These are phyloP conservation scores for Hyphodiscus hymeniophilus DNA, from an alignment of 495 filamentous ascomycete genomes.

Conservation along the genomic window DNA sequence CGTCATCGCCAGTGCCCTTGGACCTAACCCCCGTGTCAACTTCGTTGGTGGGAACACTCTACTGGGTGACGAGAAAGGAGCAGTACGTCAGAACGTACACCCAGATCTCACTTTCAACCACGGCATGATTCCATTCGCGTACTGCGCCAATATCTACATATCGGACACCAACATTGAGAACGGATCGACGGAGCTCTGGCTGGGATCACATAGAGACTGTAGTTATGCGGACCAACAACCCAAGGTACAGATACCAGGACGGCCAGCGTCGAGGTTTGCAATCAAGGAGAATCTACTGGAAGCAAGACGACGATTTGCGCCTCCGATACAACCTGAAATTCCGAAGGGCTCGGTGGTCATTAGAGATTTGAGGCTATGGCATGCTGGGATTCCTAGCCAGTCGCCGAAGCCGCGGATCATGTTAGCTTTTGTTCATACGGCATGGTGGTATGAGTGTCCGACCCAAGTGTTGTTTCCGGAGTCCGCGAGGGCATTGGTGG, in stretches of 20 bases:
- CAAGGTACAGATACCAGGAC: constrained; percentile 31
- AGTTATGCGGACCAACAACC: neutral
- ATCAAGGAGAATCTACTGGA: constrained; percentile 37
- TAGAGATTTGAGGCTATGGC: constrained; percentile 51
- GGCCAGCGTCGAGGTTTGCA: constrained; percentile 23
- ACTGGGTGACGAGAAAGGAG: neutral
- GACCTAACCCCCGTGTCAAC: neutral
- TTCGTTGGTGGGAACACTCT: neutral
- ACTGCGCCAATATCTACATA: neutral
- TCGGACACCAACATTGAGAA: neutral
- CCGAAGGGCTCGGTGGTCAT: constrained; percentile 45
- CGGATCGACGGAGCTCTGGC: neutral
- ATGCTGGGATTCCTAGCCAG: constrained; percentile 51
- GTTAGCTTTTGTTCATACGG: constrained; percentile 44
- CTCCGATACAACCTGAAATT: constrained; percentile 41
- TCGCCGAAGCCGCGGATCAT: constrained; percentile 42
- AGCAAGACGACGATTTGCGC: constrained; percentile 26
- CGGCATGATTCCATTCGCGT: neutral
- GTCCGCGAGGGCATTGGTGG: too few relatives aligned
- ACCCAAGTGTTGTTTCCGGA: too few relatives aligned
- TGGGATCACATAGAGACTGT: neutral
- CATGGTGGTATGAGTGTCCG: constrained; percentile 27
- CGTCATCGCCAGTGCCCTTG: neutral
- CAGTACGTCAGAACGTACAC: neutral
- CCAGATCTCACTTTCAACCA: neutral